Base-by-base conservation (phyloP, 345 rosid genomes). In the Gossypium anomalum region DNA sequence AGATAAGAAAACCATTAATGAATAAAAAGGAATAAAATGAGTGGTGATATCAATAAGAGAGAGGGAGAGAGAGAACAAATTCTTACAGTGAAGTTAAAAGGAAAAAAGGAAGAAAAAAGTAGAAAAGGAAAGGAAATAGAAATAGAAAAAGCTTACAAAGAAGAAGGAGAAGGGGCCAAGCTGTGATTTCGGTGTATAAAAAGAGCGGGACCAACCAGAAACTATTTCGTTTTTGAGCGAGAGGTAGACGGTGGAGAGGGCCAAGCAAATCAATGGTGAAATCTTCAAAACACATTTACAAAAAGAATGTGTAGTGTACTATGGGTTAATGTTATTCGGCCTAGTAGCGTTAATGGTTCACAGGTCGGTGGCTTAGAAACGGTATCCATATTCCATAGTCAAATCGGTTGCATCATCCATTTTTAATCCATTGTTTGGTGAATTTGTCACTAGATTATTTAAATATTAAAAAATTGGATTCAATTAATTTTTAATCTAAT, bases 101-200 rank as follows among this genome's bases (percentile, higher is more conserved):
- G 51, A 22, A 13, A 20, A 44, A 25, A 76, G 53, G 4, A 55
- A 65, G 41, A 58, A 12, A 44, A 57, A 8, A 56, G 19, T 5
- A 7, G 45, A 61, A 34, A 10, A 55, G n/a, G 13, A 27, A 34
- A 17, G 67, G 17, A 56, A n/a, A 73, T 57, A 38, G 58, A 63
- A 44, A 38, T 17, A 25, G 44, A 34, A 41, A 56, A 44, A 41
- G 76, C 75, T 77, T 57, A 77, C 76, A 67, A 76, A 83, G 66
- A 23, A 44, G 66, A 19, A 44, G 74, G 67, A 79, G 75, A 83
- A 73, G 67, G 80, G 87, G 89, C 73, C 62, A 64, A 49, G 82
- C 89, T 77, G 82, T 17, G 86, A 88, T 81, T 80, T 71, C 92
- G 92, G 87, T 75, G 60, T 78, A 78, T 72, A 78, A 73, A 80